phyloP scores from a whole-genome alignment of 2,329 filamentous ascomycete genomes.

The Botryotinia globosa region DNA sequence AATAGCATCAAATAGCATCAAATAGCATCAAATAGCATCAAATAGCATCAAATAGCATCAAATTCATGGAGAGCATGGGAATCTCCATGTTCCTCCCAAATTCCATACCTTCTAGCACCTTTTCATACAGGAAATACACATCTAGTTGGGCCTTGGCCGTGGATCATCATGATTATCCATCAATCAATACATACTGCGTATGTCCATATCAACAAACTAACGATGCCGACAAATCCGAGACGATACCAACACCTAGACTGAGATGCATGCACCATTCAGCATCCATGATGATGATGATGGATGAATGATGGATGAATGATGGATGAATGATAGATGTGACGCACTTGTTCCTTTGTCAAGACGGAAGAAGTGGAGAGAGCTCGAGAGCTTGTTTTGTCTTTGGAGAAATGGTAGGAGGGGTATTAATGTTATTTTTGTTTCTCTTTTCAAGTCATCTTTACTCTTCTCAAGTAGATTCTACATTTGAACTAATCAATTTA shows the following conservation, averaged over 20 bases:
- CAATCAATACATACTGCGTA: too few species aligned
- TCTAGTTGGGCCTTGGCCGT: background rate
- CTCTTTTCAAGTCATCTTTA: background rate
- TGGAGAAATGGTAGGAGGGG: background rate
- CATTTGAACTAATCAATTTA: background rate
- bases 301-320: background rate
- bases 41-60: background rate
- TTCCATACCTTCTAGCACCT: background rate
- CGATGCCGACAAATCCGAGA: too few species aligned
- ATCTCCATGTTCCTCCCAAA: background rate
- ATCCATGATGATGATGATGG: too few species aligned
- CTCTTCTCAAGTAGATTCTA: background rate
- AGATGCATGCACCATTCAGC: too few species aligned
- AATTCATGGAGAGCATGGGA: too few species aligned
- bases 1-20: background rate
- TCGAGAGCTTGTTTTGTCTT: background rate
- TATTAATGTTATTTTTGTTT: background rate
- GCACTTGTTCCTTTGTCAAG: background rate
- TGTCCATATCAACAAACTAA: too few species aligned
- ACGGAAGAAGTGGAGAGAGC: background rate
- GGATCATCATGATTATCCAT: too few species aligned
- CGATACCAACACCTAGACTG: too few species aligned
- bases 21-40: background rate
- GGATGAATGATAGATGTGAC: conserved; percentile 4
- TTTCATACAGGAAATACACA: background rate